Base-by-base conservation (phyloP, 2,329 filamentous ascomycete genomes). In the Fusarium pseudocircinatum region DNA sequence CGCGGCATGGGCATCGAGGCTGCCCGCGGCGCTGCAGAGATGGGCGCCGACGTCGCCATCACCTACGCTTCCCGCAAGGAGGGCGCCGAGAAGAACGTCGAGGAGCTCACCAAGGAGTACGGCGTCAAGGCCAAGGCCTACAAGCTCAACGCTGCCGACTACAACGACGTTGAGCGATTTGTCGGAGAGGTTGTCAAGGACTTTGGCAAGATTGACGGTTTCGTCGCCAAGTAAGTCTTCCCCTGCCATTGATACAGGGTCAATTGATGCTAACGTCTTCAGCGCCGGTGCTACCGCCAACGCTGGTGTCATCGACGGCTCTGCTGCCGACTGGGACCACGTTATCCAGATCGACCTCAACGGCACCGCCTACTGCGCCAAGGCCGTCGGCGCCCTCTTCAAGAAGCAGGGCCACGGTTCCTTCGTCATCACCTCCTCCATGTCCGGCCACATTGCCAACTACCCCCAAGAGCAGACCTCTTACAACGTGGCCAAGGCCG, bases 201-300 rank as follows among this genome's bases (percentile, higher is more conserved):
- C 79, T 95, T 95, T 79, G 91, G 91, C 77, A 89, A 90, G 54
- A 89, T 94, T 65, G 92, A 94, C 73, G 88, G 91, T 69, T 94
- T 95, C 76, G 88, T 95, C 60, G 92, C 93, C 77, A 94, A 95
- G 81, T 91, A 88, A 44, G 92, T 89, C 26, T 11, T 3, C 42
- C 42, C 15, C 5, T 24, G 15, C 15, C 24, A 1, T n/a, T n/a
- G 14, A 2, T 6, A 3, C 5, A 18, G 28, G 30, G n/a, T 28
- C 50, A 46, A 58, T 44, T 52, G 49, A 52, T 52, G 34, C 67
- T 69, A 53, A 69, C 49, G 1, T 13, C 2, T 13, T 2, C 72
- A 69, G 82, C 81, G 92, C 92, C 30, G 92, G 92, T 70, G 88
- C 89, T 71, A 93, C 92, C 15, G 91, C 92, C 77, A 87, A 91